Base-by-base conservation (phyloP, 495 filamentous ascomycete genomes). In the Penicillium longicatenatum region DNA sequence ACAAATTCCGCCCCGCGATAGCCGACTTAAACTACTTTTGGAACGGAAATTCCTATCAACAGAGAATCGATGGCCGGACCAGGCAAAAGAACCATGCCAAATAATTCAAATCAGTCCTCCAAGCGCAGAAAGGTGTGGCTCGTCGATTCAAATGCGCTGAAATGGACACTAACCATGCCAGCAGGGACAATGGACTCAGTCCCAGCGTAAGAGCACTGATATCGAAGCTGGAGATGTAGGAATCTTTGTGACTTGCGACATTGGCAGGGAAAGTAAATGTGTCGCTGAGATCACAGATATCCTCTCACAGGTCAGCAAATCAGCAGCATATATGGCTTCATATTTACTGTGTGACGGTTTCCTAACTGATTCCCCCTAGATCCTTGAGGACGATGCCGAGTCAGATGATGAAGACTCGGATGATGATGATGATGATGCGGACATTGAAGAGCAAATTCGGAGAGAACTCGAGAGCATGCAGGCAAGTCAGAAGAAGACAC, bases 221-320 rank as follows among this genome's bases (percentile, higher is more conserved):
- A 83, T 92, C 55, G 85, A 90, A 60, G 77, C 85, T 22, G 94
- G 94, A 16, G 91, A 94, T 69, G 77, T 80, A 44, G 94, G 94
- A 11, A 89, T 98, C 29, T 97, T 93, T 82, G 84, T 88, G 24
- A 96, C 95, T 2, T 97, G 92, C 67, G 87, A 92, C 31, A 86
- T 86, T 70, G 85, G 84, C 50, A 88, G 82, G 71, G 93, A 98
- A 75, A 76, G 74, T 20, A 92, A 87, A 75, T 91, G 90, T 19
- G 81, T 89, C 2, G 79, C 76, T 35, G 94, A 98, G 67, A 70
- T 91, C 43, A 73, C 79, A 24, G 79, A 86, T 67, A 69, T 97
- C 31, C 90, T 97, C 67, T 82, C 87, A 17, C 83, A 94, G 78
- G 91, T 92, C 20, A 62, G 67, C 66, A 11, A 45, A 16, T 19